These are phyloP conservation scores for Xylaria sp. DNA, from an alignment of 2,329 filamentous ascomycete species.

Conservation along the genomic window DNA sequence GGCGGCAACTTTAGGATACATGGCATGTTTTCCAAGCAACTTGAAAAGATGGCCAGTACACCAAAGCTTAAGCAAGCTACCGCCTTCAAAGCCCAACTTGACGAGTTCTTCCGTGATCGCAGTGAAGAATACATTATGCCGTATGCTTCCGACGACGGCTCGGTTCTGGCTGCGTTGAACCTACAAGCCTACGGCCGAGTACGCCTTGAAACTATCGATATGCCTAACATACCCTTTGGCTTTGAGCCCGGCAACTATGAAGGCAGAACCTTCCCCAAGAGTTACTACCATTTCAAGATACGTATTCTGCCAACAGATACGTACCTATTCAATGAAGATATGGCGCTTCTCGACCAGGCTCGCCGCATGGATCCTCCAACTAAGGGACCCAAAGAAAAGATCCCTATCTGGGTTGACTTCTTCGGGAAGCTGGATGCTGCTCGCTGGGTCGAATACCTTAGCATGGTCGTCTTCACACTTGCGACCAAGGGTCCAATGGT, in stretches of 20 bases:
- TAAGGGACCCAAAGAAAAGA: constrained; percentile 57
- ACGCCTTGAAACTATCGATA: constrained; percentile 62
- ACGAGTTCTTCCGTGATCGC: constrained; percentile 60
- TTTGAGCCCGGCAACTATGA: constrained; percentile 78
- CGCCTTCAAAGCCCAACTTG: constrained; percentile 69
- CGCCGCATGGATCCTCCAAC: constrained; percentile 55
- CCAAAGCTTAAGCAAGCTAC: constrained; percentile 68
- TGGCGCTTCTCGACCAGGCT: constrained; percentile 55
- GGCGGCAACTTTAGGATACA: constrained; percentile 73
- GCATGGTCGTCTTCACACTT: constrained; percentile 70
- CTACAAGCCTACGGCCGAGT: constrained; percentile 70
- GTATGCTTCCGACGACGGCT: constrained; percentile 68
- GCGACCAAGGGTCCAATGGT: constrained; percentile 70
- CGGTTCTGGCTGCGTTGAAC: constrained; percentile 74
- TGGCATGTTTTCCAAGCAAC: constrained; percentile 65
- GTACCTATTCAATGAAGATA: constrained; percentile 68
- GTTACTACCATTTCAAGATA: constrained; percentile 72
- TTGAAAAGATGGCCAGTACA: constrained; percentile 66
- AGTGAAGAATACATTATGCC: constrained; percentile 45
- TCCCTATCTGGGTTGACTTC: constrained; percentile 80
- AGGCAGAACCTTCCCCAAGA: constrained; percentile 73
- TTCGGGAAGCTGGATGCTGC: constrained; percentile 67
- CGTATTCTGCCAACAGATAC: constrained; percentile 66
- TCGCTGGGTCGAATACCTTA: constrained; percentile 73
- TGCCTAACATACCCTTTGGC: constrained; percentile 74